These are phyloP conservation scores for Geotrichum histeridarum DNA, from an alignment of 1,139 yeast species.

Conservation along the genomic window DNA sequence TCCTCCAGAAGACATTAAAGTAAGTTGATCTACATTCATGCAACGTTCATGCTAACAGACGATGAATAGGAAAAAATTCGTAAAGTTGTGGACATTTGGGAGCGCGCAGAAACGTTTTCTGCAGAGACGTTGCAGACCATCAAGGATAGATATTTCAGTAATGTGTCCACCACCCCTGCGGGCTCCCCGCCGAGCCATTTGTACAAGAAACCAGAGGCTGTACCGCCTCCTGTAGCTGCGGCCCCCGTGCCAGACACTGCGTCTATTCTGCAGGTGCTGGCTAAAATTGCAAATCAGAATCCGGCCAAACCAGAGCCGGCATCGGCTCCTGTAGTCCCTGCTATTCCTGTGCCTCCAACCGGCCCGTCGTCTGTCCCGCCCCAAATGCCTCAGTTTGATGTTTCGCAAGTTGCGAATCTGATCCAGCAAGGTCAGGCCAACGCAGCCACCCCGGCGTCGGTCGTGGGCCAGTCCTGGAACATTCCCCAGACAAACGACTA, in stretches of 20 bases:
- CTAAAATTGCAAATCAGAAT: conserved; percentile 38
- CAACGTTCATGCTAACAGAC: conserved; percentile 21
- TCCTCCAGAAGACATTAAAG: conserved; percentile 29
- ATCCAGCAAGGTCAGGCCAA: conserved; percentile 15
- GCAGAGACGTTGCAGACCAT: conserved; percentile 51
- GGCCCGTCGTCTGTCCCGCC: conserved; percentile 27
- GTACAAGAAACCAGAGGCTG: conserved; percentile 23
- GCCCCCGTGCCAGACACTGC: conserved; percentile 35
- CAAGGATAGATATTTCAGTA: conserved; percentile 51
- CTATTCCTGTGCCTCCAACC: conserved; percentile 27
- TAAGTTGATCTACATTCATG: conserved; percentile 15
- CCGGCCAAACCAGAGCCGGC: conserved; percentile 17
- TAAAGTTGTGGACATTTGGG: conserved; percentile 90
- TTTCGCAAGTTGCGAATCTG: conserved; percentile 20
- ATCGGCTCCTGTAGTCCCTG: conserved; percentile 17
- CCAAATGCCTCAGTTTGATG: conserved; percentile 12
- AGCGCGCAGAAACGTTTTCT: conserved; percentile 72
- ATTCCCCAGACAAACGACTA: conserved; percentile 15
- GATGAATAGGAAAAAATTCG: conserved; percentile 56
- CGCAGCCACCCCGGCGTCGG: conserved; percentile 17
- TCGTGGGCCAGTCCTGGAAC: conserved; percentile 21
- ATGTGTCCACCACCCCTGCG: conserved; percentile 47
- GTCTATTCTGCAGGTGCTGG: conserved; percentile 39
- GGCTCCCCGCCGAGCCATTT: conserved; percentile 30
- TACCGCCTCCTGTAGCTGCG: conserved; percentile 42